phyloP scores from a whole-genome alignment of 1,284 basidiomycete genomes.

The Hypsizygus ulmarius region DNA sequence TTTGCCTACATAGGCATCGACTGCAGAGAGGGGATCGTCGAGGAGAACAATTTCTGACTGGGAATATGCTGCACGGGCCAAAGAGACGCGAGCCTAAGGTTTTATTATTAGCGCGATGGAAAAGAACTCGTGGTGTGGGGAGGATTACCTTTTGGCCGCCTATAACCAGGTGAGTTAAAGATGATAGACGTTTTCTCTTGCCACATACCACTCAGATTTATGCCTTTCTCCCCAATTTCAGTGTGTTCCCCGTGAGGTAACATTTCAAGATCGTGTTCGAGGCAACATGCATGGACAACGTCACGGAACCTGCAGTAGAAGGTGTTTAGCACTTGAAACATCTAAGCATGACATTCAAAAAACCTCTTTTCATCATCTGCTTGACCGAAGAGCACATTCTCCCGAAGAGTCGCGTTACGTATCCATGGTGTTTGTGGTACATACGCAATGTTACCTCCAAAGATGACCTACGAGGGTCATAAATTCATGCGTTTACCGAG shows the following conservation, averaged over 20 bases:
- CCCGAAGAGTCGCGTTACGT: conserved; percentile 18
- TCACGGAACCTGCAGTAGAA: conserved; percentile 42
- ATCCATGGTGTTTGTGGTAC: conserved; percentile 64
- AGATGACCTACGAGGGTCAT: conserved; percentile 41
- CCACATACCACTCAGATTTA: conserved; percentile 57
- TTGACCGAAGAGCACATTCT: conserved; percentile 18
- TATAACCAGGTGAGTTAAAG: conserved; percentile 16
- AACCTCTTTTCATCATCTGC: conserved; percentile 53
- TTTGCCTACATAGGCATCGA: conserved; percentile 70
- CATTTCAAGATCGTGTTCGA: conserved; percentile 66
- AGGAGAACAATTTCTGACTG: conserved; percentile 71
- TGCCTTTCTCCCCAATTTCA: conserved; percentile 85
- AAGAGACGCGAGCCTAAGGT: conserved; percentile 68
- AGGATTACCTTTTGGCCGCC: conserved; percentile 54
- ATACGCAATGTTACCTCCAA: conserved; percentile 71
- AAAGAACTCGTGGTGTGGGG: conserved; percentile 28
- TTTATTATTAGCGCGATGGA: conserved; percentile 20
- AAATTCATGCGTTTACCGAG: conserved; percentile 9
- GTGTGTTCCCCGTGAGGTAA: conserved; percentile 67
- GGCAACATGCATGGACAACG: conserved; percentile 57
- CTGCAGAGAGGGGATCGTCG: conserved; percentile 70
- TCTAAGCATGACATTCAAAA: conserved; percentile 16
- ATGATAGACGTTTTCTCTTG: background rate
- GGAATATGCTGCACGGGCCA: conserved; percentile 81
- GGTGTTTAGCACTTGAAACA: background rate